Conservation (phyloP, 768 basidiomycete species). For the Amyloporia xantha region DNA sequence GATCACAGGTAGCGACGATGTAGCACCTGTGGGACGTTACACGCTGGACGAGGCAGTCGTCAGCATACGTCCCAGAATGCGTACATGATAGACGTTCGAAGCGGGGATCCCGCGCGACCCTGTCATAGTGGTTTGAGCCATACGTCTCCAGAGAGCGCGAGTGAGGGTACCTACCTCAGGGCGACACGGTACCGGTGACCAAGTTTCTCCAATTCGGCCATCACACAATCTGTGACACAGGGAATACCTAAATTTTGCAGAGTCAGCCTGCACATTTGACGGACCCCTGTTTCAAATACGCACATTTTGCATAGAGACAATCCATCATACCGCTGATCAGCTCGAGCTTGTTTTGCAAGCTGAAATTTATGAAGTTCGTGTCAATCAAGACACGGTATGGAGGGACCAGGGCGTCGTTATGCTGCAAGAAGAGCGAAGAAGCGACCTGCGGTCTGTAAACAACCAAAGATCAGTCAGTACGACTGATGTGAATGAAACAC, state of each 20-base stretch:
- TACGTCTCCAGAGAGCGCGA: not conserved
- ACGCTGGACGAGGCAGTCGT: constrained; percentile 96
- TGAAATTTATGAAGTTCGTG: constrained; percentile 99
- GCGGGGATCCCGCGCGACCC: constrained; percentile 93
- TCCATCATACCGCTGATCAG: constrained; percentile 99
- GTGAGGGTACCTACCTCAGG: constrained; percentile 55
- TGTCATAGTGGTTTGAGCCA: constrained; percentile 28
- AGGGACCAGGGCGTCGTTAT: constrained; percentile 92
- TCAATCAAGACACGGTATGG: constrained; percentile 97
- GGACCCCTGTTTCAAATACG: constrained; percentile 16
- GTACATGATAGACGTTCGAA: constrained; percentile 92
- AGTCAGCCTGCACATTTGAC: not conserved
- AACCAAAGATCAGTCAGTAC: constrained; percentile 1
- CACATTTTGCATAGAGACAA: constrained; percentile 96
- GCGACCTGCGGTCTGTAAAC: constrained; percentile 66
- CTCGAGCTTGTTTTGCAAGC: constrained; percentile 95
- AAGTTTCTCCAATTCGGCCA: constrained; percentile 97
- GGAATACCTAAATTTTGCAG: constrained; percentile 60
- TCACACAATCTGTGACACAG: constrained; percentile 98
- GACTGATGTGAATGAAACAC: not conserved
- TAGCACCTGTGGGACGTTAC: constrained; percentile 94
- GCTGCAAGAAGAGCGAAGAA: constrained; percentile 90
- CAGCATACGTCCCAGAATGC: constrained; percentile 96
- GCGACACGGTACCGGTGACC: constrained; percentile 95
- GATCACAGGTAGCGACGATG: constrained; percentile 96